phyloP scores from a whole-genome alignment of 225 moss, liverwort and hornwort genomes.

The Marchantia polymorpha region DNA sequence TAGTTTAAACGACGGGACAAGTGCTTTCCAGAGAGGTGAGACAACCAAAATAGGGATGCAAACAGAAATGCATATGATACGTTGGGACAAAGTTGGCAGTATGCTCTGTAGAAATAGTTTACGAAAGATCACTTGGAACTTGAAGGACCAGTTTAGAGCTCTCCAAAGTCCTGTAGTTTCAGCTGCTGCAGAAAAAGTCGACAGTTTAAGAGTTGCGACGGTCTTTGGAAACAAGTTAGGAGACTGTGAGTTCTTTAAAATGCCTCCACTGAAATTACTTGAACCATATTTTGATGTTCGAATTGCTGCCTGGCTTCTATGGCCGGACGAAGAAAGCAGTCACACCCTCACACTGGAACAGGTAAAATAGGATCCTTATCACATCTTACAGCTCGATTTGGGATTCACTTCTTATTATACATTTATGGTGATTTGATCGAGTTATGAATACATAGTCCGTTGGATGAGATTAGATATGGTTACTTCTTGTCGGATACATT shows the following conservation, averaged over 20 bases:
- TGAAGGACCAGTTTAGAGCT: conserved; percentile 74
- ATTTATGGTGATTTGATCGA: no score
- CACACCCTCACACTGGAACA: conserved; percentile 67
- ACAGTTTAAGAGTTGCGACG: conserved; percentile 20
- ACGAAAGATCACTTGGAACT: conserved; percentile 77
- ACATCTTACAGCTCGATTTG: not conserved
- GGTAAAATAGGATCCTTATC: conserved; percentile 27
- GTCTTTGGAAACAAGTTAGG: conserved; percentile 28
- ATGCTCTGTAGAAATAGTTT: conserved; percentile 53
- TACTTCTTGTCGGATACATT: no score
- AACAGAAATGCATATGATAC: conserved; percentile 8
- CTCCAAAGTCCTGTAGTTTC: conserved; percentile 51
- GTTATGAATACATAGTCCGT: no score
- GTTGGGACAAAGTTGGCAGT: conserved; percentile 61
- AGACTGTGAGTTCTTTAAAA: conserved; percentile 32
- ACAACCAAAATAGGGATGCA: not conserved
- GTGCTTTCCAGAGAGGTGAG: conserved; percentile 1
- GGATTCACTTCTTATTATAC: not conserved
- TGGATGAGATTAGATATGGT: no score
- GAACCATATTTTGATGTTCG: conserved; percentile 70
- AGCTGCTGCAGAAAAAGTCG: conserved; percentile 22
- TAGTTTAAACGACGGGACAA: not conserved
- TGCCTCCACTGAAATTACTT: conserved; percentile 56
- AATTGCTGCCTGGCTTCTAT: conserved; percentile 88
- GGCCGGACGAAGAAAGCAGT: conserved; percentile 95